Evolutionary conservation across 2,329 filamentous ascomycete species (phyloP).

Genomic region (Rutstroemia sp.): DNA sequence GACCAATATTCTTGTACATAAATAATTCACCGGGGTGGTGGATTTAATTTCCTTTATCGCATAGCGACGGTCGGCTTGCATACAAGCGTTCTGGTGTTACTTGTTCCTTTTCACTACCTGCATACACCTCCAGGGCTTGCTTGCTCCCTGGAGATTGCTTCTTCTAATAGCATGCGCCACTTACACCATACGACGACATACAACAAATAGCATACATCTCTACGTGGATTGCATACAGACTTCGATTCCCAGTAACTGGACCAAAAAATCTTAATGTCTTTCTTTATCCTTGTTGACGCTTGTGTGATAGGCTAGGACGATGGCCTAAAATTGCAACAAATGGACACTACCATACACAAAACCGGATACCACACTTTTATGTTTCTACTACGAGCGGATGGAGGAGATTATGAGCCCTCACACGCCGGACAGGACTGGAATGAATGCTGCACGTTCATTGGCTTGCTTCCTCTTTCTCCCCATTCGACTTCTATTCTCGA

Average conservation of each 20-base stretch:
- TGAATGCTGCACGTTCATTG: neutral
- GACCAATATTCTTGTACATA: constrained; percentile 10
- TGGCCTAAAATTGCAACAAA: neutral
- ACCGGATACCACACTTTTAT: neutral
- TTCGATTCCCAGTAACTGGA: neutral
- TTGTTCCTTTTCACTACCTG: neutral
- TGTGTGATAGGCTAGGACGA: neutral
- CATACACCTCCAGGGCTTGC: constrained; percentile 1
- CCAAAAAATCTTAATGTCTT: constrained; percentile 7
- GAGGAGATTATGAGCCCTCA: neutral
- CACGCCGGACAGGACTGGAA: neutral
- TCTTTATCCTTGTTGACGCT: neutral
- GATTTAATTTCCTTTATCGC: constrained; percentile 7
- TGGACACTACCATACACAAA: neutral
- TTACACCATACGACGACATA: neutral
- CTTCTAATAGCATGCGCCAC: constrained; percentile 4
- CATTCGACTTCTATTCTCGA: neutral
- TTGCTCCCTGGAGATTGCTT: neutral
- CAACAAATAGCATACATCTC: constrained; percentile 5
- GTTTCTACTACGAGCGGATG: neutral
- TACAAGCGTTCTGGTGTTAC: constrained; percentile 2
- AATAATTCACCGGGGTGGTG: neutral
- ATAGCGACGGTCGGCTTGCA: constrained; percentile 9
- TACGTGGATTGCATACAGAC: neutral
- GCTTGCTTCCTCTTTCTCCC: neutral